Evolutionary conservation across 2,329 filamentous ascomycete genomes (phyloP), one percentile per base, ranked within the genome.

Genomic region (Diaporthe destruens): DNA sequence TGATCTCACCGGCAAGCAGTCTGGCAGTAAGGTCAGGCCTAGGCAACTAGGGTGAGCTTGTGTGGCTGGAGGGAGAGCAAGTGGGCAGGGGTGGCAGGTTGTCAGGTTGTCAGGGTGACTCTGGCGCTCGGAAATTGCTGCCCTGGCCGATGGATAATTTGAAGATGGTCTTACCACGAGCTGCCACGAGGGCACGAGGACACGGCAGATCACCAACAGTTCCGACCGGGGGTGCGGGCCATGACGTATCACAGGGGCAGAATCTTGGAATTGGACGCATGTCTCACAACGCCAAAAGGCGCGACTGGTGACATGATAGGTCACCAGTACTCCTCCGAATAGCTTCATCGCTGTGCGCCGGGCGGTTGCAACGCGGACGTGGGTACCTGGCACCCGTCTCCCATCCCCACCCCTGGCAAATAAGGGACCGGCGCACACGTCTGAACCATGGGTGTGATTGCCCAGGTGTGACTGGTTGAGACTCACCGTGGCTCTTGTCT

Each of bases 131-230:
- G 54, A 69, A 59, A 59, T 59, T 53, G 67, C 44, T 51, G 44
- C 29, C 25, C 42, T 29, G 32, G 42, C 39, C 23, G 23, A 51
- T 47, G 54, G 23, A 51, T 47, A 54, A 39, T 59, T 57, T 59
- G 54, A 57, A 56, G 36, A 59, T 53, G 29, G 47, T 12, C 42
- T 18, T 51, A 59, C 36, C 12, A 59, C 29, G 56, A 39, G 56
- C 56, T 59, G 44, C 65, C 65, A 68, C 65, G 65, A 68, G 59
- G 42, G 59, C 67, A 39, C 29, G 29, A 68, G 59, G 42, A 69
- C 67, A 39, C 54, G 67, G 67, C 54, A 69, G 67, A 69, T 59
- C 42, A 55, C 54, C 67, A 69, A 57, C 54, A 53, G 67, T 36
- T 29, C 20, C 42, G 67, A 69, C 67, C 54, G 34, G 67, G 54